These are phyloP conservation scores for Meyerozyma athensensis DNA, from an alignment of 1,139 yeast species.

Conservation along the genomic window DNA sequence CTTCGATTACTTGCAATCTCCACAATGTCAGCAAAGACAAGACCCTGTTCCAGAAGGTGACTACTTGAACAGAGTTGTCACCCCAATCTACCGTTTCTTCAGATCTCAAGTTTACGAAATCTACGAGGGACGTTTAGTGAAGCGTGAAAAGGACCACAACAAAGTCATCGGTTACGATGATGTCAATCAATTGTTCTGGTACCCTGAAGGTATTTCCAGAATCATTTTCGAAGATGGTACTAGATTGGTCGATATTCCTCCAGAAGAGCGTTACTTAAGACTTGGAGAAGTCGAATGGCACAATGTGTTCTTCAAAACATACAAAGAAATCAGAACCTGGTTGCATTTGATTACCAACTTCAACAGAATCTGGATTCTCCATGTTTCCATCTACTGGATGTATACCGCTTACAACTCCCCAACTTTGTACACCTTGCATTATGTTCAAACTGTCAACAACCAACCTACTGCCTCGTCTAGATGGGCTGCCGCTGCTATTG, in stretches of 20 bases:
- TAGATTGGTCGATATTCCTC: constrained; percentile 84
- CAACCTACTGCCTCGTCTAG: constrained; percentile 82
- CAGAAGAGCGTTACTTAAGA: constrained; percentile 81
- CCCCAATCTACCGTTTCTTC: constrained; percentile 86
- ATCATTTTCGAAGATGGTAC: constrained; percentile 88
- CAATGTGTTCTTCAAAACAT: constrained; percentile 91
- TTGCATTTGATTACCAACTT: constrained; percentile 92
- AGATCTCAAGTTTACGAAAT: constrained; percentile 96
- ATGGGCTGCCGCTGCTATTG: constrained; percentile 92
- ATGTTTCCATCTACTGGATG: constrained; percentile 88
- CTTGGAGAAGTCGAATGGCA: constrained; percentile 93
- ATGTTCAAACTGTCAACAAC: constrained; percentile 76
- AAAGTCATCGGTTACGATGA: constrained; percentile 95
- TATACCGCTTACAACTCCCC: constrained; percentile 92
- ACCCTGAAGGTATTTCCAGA: constrained; percentile 96
- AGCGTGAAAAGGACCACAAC: constrained; percentile 96
- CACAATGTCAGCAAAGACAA: constrained; percentile 83
- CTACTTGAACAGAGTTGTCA: constrained; percentile 82
- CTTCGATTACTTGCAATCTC: constrained; percentile 78
- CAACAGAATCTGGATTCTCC: constrained; percentile 97
- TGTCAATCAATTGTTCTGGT: constrained; percentile 98
- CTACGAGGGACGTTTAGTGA: constrained; percentile 89
- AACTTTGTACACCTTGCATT: constrained; percentile 80
- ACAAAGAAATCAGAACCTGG: constrained; percentile 97
- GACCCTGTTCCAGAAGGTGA: constrained; percentile 97